phyloP scores from a whole-genome alignment of 2,329 filamentous ascomycete genomes.

The Cladobotryum protrusum region DNA sequence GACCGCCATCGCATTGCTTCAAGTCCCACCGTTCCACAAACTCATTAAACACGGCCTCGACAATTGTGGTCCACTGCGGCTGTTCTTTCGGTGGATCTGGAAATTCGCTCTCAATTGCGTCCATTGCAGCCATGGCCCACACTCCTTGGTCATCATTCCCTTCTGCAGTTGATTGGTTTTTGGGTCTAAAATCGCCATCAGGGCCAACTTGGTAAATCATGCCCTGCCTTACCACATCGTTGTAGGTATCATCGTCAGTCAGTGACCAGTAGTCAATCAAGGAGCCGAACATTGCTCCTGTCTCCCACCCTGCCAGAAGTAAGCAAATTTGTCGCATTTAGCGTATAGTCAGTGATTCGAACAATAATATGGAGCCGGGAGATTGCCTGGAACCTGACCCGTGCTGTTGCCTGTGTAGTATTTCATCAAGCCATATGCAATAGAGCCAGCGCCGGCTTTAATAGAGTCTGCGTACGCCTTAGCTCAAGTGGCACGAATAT shows the following conservation, averaged over 20 bases:
- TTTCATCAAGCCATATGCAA: constrained; percentile 34
- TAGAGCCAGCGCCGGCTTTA: constrained; percentile 29
- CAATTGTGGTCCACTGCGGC: constrained; percentile 66
- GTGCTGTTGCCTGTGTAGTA: constrained; percentile 46
- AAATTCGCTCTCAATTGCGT: constrained; percentile 64
- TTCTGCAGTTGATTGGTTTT: constrained; percentile 45
- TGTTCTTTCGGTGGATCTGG: constrained; percentile 52
- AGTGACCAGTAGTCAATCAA: constrained; percentile 61
- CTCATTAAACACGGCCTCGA: constrained; percentile 57
- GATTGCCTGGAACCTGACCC: constrained; percentile 43
- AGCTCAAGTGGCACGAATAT: too few species aligned
- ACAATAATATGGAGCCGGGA: constrained; percentile 53
- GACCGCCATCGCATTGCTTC: constrained; percentile 57
- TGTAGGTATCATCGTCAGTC: constrained; percentile 56
- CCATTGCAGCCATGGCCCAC: constrained; percentile 69
- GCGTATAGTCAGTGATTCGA: constrained; percentile 1
- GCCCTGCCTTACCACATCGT: constrained; percentile 46
- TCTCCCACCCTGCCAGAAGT: constrained; percentile 6
- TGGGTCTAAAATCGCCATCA: constrained; percentile 51
- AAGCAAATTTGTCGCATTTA: background rate
- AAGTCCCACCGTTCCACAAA: constrained; percentile 22
- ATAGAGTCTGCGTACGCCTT: background rate
- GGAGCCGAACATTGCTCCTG: constrained; percentile 22
- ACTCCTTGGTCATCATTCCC: constrained; percentile 69
- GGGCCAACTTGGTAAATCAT: constrained; percentile 49